Evolutionary conservation across 1,284 basidiomycete species (phyloP).

Genomic region (Nidula niveotomentosa): DNA sequence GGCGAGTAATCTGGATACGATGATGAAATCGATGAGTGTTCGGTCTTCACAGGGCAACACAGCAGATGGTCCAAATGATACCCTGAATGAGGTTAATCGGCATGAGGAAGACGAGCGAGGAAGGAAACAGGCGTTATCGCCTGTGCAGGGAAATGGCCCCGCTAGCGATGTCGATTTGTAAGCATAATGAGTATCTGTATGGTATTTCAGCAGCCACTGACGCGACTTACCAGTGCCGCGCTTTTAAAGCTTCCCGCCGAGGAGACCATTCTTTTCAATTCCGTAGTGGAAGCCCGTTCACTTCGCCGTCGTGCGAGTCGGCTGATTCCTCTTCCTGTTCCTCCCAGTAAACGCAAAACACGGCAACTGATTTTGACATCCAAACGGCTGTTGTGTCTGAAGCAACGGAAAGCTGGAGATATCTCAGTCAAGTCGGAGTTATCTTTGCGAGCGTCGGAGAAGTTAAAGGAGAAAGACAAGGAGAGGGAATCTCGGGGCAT

Average conservation of each 20-base stretch:
- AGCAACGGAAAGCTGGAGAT: slow-evolving; percentile 36
- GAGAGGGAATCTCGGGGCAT: slow-evolving; percentile 35
- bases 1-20: slow-evolving; percentile 34
- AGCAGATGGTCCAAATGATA: neutral
- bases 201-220: neutral
- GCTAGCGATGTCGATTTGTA: slow-evolving; percentile 36
- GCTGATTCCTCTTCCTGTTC: slow-evolving; percentile 53
- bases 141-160: slow-evolving; percentile 50
- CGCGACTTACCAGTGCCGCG: slow-evolving; percentile 30
- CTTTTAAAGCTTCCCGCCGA: slow-evolving; percentile 37
- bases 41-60: slow-evolving; percentile 5
- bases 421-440: slow-evolving; percentile 51
- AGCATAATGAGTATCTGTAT: neutral
- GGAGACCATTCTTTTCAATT: slow-evolving; percentile 50
- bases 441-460: slow-evolving; percentile 31
- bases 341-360: slow-evolving; percentile 50
- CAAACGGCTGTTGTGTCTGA: slow-evolving; percentile 55
- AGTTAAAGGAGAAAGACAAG: slow-evolving; percentile 33
- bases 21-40: slow-evolving; percentile 29
- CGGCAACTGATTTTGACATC: slow-evolving; percentile 62
- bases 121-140: slow-evolving; percentile 52
- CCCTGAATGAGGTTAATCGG: neutral
- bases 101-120: slow-evolving; percentile 38
- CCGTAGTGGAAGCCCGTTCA: slow-evolving; percentile 52
- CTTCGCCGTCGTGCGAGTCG: slow-evolving; percentile 60